These are phyloP conservation scores for Botrytis sinoallii DNA, from an alignment of 2,329 filamentous ascomycete species.

Conservation along the genomic window DNA sequence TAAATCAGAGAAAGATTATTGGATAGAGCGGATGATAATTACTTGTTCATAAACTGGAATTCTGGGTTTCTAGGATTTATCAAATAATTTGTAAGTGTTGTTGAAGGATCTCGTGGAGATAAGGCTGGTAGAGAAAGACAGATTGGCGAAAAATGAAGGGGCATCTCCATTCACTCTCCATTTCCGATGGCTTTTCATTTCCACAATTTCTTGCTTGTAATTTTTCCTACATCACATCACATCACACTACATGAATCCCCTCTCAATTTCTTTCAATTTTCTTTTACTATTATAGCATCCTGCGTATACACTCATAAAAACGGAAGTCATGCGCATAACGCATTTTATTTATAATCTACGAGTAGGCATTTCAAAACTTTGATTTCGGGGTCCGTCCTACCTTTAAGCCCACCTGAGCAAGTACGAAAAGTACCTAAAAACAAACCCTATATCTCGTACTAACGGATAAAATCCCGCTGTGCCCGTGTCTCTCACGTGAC, in stretches of 20 bases:
- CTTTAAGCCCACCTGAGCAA: slow-evolving; percentile 1
- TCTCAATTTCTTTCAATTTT: not conserved
- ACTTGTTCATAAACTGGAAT: not conserved
- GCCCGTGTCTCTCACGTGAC: not conserved
- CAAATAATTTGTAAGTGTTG: not conserved
- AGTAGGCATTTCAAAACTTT: not conserved
- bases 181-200: not conserved
- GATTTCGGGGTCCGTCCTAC: not conserved
- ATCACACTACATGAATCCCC: slow-evolving; percentile 2
- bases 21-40: not conserved
- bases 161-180: not conserved
- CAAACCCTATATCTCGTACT: not conserved
- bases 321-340: slow-evolving; percentile 13
- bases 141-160: slow-evolving; percentile 14
- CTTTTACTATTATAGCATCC: not conserved
- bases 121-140: not conserved
- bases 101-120: not conserved
- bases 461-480: not conserved
- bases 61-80: not conserved
- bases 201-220: slow-evolving; percentile 14
- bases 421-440: not conserved
- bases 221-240: slow-evolving; percentile 6
- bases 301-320: slow-evolving; percentile 11
- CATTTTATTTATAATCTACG: not conserved
- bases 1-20: not conserved